These are phyloP conservation scores for Boletus rubroflammeus DNA, from an alignment of 768 basidiomycete genomes.

Conservation along the genomic window DNA sequence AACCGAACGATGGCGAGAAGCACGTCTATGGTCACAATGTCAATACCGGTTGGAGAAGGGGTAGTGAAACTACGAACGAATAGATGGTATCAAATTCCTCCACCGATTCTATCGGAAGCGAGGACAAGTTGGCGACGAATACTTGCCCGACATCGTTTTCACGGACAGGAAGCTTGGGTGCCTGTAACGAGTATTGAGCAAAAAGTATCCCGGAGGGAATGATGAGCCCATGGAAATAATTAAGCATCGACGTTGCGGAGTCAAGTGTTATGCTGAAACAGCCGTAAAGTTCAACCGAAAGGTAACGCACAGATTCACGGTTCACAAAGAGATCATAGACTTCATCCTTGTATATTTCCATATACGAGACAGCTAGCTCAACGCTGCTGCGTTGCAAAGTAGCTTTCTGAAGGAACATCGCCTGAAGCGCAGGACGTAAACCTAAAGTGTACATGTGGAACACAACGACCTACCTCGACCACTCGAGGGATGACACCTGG, in stretches of 20 bases:
- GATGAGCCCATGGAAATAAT: background rate
- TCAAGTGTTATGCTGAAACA: background rate
- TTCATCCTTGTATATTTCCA: constrained; percentile 92
- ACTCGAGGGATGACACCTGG: constrained; percentile 87
- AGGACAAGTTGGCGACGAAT: constrained; percentile 50
- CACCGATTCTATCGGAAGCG: constrained; percentile 35
- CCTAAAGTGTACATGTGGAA: background rate
- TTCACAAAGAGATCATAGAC: constrained; percentile 81
- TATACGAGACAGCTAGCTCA: constrained; percentile 62
- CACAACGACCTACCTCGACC: constrained; percentile 51
- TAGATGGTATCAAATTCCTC: constrained; percentile 49
- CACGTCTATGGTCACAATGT: constrained; percentile 43
- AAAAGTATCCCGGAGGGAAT: background rate
- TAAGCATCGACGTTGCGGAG: background rate
- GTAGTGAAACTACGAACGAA: constrained; percentile 35
- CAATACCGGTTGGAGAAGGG: background rate
- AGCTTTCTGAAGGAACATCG: constrained; percentile 52
- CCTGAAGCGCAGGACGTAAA: constrained; percentile 33
- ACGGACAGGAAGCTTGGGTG: constrained; percentile 52
- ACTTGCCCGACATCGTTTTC: constrained; percentile 51
- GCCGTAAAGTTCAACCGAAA: background rate
- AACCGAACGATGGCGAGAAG: constrained; percentile 75
- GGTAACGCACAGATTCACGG: constrained; percentile 54
- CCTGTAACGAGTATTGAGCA: constrained; percentile 29
- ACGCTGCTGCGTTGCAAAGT: constrained; percentile 40